These are phyloP conservation scores for Jatropha multifida DNA, from an alignment of 441 rosid genomes.

Conservation along the genomic window DNA sequence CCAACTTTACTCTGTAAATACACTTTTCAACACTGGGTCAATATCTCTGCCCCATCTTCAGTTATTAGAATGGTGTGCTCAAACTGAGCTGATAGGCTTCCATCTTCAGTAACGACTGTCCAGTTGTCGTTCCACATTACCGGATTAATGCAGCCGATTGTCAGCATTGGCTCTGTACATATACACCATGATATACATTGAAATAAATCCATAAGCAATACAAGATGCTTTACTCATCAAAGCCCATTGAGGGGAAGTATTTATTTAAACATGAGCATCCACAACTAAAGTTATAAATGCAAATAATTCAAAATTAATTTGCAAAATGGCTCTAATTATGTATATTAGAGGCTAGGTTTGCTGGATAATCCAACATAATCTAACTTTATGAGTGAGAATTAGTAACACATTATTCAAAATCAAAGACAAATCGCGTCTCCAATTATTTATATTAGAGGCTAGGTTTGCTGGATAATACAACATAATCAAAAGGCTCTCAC, in stretches of 20 bases:
- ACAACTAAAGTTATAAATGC: background rate
- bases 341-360: background rate
- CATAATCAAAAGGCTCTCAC: background rate
- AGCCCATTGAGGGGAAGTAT: background rate
- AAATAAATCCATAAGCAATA: conserved; percentile 6
- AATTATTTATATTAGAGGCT: background rate
- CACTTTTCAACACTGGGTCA: conserved; percentile 48
- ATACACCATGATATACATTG: background rate
- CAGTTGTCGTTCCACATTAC: conserved; percentile 85
- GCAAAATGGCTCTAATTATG: background rate
- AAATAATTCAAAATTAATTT: background rate
- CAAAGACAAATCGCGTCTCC: background rate
- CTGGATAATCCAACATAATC: background rate
- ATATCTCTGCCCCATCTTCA: conserved; percentile 78
- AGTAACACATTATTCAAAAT: background rate
- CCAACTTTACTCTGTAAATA: background rate
- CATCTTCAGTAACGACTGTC: conserved; percentile 92
- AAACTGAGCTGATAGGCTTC: conserved; percentile 90
- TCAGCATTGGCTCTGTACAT: conserved; percentile 82
- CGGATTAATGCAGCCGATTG: conserved; percentile 75
- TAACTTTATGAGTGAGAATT: background rate
- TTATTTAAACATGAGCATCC: background rate
- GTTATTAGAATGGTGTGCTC: conserved; percentile 92
- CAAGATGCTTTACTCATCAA: background rate
- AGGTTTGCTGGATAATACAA: background rate